phyloP scores from a whole-genome alignment of 164 flowering plant genomes.

The Aristolochia contorta region DNA sequence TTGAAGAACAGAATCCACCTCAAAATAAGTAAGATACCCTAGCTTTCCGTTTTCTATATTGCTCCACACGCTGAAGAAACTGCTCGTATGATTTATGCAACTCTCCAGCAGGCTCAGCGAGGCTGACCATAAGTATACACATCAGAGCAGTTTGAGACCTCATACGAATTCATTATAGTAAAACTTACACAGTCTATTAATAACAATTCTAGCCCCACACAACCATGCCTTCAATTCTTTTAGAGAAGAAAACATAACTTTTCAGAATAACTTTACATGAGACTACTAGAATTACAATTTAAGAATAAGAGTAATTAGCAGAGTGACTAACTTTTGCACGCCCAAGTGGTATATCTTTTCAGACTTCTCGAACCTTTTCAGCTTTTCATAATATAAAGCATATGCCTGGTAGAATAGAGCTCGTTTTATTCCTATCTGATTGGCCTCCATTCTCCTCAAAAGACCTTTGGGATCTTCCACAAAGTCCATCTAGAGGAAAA shows the following conservation, averaged over 20 bases:
- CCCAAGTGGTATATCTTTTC: conserved; percentile 81
- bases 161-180: neutral
- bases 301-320: neutral
- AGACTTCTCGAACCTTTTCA: conserved; percentile 73
- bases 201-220: too few species aligned
- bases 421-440: conserved; percentile 50
- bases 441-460: conserved; percentile 59
- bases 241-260: too few species aligned
- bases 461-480: conserved; percentile 66
- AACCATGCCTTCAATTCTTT: too few species aligned
- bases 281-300: too few species aligned
- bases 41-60: conserved; percentile 40
- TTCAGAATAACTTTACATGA: too few species aligned
- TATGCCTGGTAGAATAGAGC: conserved; percentile 86
- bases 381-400: conserved; percentile 81
- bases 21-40: conserved; percentile 30
- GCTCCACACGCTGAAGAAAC: conserved; percentile 68
- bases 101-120: conserved; percentile 76
- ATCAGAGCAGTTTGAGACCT: neutral
- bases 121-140: conserved; percentile 32
- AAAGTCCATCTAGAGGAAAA: conserved; percentile 62
- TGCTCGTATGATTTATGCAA: conserved; percentile 78
- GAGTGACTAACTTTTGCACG: conserved; percentile 56
- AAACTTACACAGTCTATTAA: neutral
- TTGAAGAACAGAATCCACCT: conserved; percentile 5